Evolutionary conservation across 257 asterid genomes (phyloP).

Genomic region (Plantago ovata): DNA sequence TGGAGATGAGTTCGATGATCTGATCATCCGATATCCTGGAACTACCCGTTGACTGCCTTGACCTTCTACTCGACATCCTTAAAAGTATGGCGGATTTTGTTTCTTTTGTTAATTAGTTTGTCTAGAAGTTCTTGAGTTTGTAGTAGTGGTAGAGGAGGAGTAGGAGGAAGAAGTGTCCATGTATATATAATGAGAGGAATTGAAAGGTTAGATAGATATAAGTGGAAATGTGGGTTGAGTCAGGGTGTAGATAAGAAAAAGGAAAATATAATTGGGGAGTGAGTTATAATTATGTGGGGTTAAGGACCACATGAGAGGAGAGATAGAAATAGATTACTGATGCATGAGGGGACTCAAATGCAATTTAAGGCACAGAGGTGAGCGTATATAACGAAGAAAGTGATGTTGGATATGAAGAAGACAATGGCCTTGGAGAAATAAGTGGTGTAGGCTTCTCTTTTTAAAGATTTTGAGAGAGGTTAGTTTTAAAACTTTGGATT

Average conservation of each 20-base stretch:
- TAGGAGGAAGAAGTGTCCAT: slow-evolving; percentile 15
- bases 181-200: slow-evolving; percentile 3
- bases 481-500: too few relatives aligned
- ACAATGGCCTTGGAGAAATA: slow-evolving; percentile 29
- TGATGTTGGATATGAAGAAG: slow-evolving; percentile 48
- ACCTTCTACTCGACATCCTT: slow-evolving; percentile 65
- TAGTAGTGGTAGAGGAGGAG: slow-evolving; percentile 3
- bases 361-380: slow-evolving; percentile 12
- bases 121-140: not conserved
- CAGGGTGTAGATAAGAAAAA: slow-evolving; percentile 30
- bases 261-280: slow-evolving; percentile 25
- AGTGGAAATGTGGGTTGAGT: not conserved
- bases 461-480: not conserved
- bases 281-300: slow-evolving; percentile 23
- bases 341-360: not conserved
- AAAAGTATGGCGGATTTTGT: not conserved
- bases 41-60: slow-evolving; percentile 41
- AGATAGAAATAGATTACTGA: not conserved
- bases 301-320: slow-evolving; percentile 39
- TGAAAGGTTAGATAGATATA: not conserved
- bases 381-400: slow-evolving; percentile 19
- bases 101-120: not conserved
- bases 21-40: slow-evolving; percentile 66
- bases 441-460: slow-evolving; percentile 32
- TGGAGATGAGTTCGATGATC: slow-evolving; percentile 59